These are phyloP conservation scores for Vitis labrusca DNA, from an alignment of 164 flowering plant species.

Conservation along the genomic window DNA sequence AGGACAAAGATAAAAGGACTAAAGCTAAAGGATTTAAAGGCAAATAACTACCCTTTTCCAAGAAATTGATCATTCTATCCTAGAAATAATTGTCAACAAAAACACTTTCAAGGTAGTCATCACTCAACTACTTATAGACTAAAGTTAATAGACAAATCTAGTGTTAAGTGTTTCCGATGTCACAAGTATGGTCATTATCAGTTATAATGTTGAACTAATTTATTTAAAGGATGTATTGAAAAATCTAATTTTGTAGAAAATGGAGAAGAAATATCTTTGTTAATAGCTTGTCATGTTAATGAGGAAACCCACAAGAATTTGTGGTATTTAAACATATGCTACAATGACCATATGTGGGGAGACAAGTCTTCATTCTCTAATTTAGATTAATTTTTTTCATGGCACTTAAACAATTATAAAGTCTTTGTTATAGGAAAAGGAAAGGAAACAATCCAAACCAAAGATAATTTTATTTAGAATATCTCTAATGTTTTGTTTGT, in stretches of 20 bases:
- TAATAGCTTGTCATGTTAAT: background rate
- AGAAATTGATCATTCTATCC: too few species aligned
- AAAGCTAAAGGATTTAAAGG: too few species aligned
- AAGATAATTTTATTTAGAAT: background rate
- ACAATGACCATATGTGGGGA: conserved; percentile 18
- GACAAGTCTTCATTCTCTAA: conserved; percentile 1
- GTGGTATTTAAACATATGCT: conserved; percentile 17
- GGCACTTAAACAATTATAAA: conserved; percentile 10
- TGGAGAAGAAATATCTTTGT: conserved; percentile 6
- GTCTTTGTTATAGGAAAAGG: conserved; percentile 13
- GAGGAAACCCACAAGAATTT: background rate
- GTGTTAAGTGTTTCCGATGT: conserved; percentile 12
- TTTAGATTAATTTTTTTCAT: conserved; percentile 16
- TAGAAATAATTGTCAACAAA: too few species aligned
- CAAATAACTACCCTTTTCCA: too few species aligned
- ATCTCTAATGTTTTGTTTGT: conserved; percentile 19
- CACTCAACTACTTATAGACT: background rate
- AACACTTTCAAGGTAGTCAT: background rate
- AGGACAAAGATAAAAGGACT: too few species aligned
- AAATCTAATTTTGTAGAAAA: conserved; percentile 7
- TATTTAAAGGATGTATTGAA: background rate
- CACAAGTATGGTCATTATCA: conserved; percentile 11
- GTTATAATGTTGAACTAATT: conserved; percentile 4
- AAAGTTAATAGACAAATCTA: conserved; percentile 11
- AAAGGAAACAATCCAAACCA: conserved; percentile 5